phyloP scores from a whole-genome alignment of 225 moss, liverwort and hornwort genomes.

The Polytrichum commune region DNA sequence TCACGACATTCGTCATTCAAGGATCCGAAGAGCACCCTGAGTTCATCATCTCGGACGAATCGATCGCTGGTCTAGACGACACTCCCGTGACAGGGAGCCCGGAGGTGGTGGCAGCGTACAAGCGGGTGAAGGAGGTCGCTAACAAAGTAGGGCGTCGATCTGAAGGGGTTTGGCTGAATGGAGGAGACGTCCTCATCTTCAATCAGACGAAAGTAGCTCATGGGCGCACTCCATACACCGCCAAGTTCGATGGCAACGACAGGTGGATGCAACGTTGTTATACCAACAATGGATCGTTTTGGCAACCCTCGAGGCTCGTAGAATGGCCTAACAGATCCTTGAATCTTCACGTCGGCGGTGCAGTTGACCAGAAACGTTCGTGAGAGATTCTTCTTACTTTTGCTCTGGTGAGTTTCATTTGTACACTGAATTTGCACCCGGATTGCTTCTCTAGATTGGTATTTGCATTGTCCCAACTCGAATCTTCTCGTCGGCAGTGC shows the following conservation, averaged over 20 bases:
- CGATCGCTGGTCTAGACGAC: not conserved
- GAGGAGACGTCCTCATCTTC: slow-evolving; percentile 30
- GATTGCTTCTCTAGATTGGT: too few relatives aligned
- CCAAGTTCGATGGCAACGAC: slow-evolving; percentile 39
- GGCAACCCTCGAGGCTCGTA: slow-evolving; percentile 12
- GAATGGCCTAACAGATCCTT: slow-evolving; percentile 24
- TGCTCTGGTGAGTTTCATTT: too few relatives aligned
- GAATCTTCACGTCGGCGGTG: too few relatives aligned
- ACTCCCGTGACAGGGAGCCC: slow-evolving; percentile 14
- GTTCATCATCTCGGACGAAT: slow-evolving; percentile 28
- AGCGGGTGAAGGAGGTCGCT: slow-evolving; percentile 17
- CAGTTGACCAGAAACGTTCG: too few relatives aligned
- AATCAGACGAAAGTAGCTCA: slow-evolving; percentile 24
- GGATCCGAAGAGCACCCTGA: slow-evolving; percentile 23
- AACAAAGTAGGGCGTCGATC: not conserved
- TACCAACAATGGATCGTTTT: slow-evolving; percentile 23
- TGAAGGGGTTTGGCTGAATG: slow-evolving; percentile 38
- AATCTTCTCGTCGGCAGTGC: too few relatives aligned
- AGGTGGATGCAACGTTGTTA: slow-evolving; percentile 37
- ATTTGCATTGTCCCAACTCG: not conserved
- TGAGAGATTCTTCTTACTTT: too few relatives aligned
- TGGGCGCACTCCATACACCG: slow-evolving; percentile 19
- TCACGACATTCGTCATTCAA: slow-evolving; percentile 19
- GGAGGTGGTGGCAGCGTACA: slow-evolving; percentile 32
- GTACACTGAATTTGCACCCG: too few relatives aligned